Percentiles rank a stretch among this genome's conserved stretches.
phyloP scores from a whole-genome alignment of 2,329 filamentous ascomycete genomes.

The Venturia nashicola region DNA sequence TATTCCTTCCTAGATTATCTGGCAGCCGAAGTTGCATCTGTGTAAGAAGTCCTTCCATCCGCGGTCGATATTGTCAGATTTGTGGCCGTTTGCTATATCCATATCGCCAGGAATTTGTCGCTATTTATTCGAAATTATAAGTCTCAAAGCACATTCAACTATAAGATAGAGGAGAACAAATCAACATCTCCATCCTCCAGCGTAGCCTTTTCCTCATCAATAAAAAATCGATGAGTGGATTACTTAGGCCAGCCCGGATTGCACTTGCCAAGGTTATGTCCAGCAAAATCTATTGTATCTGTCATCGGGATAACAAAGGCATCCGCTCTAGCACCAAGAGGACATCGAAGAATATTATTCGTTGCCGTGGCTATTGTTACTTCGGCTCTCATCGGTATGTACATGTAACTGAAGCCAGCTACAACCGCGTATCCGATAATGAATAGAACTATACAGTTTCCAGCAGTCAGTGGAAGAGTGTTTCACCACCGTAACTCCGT shows the following conservation, averaged over 20 bases:
- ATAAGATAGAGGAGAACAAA: slow-evolving; percentile 28
- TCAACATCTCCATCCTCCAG: too few relatives aligned
- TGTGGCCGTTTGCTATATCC: background rate
- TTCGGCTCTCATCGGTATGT: slow-evolving; percentile 27
- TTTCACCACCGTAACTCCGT: too few relatives aligned
- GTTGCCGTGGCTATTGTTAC: slow-evolving; percentile 46
- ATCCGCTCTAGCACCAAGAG: too few relatives aligned
- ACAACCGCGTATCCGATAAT: slow-evolving; percentile 44
- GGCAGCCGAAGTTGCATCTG: background rate
- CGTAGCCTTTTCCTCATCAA: too few relatives aligned
- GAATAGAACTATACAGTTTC: too few relatives aligned
- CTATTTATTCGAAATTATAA: background rate
- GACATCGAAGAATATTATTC: slow-evolving; percentile 27
- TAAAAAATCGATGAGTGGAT: too few relatives aligned
- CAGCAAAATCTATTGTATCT: too few relatives aligned
- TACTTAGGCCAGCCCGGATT: too few relatives aligned
- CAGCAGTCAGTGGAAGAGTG: too few relatives aligned
- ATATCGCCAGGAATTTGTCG: background rate
- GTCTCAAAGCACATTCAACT: background rate
- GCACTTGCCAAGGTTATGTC: too few relatives aligned
- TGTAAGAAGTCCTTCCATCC: background rate
- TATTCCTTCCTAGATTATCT: background rate
- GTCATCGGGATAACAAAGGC: too few relatives aligned
- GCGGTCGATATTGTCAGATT: too few relatives aligned
- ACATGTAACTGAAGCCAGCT: slow-evolving; percentile 42